Percentiles rank a stretch among this genome's conserved stretches.
phyloP scores from a whole-genome alignment of 495 filamentous ascomycete genomes.

The Penicillium salamii region DNA sequence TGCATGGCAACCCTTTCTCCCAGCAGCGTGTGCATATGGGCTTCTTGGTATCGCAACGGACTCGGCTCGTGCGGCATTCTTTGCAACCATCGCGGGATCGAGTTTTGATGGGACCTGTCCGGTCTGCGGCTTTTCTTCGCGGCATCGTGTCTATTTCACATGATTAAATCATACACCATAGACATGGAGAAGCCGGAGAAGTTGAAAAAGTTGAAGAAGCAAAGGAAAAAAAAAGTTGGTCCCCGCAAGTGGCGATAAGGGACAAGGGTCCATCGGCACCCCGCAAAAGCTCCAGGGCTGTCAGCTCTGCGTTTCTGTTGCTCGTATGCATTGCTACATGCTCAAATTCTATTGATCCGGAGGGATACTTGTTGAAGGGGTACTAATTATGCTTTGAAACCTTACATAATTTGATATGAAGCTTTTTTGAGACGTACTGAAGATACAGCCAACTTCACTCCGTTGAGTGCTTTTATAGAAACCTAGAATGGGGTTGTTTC shows the following conservation, averaged over 20 bases:
- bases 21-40: constrained; percentile 40
- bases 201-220: not conserved
- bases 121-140: constrained; percentile 44
- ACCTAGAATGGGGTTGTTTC: too few relatives aligned
- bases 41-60: constrained; percentile 44
- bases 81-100: constrained; percentile 44
- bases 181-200: not conserved
- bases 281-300: not conserved
- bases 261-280: constrained; percentile 1
- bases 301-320: not conserved
- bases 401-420: too few relatives aligned
- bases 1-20: constrained; percentile 36
- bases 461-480: too few relatives aligned
- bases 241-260: constrained; percentile 1
- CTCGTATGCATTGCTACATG: too few relatives aligned
- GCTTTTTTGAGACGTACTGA: too few relatives aligned
- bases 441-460: too few relatives aligned
- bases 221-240: constrained; percentile 3
- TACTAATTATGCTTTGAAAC: too few relatives aligned
- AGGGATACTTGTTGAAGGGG: too few relatives aligned
- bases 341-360: too few relatives aligned
- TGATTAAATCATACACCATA: constrained; percentile 8
- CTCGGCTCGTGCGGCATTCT: constrained; percentile 43
- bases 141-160: constrained; percentile 38
- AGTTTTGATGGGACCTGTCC: constrained; percentile 42